Percentiles rank a stretch among this genome's conserved stretches.
These are phyloP conservation scores for Neolecta irregularis DNA, from an alignment of 1,139 yeast species.

Conservation along the genomic window DNA sequence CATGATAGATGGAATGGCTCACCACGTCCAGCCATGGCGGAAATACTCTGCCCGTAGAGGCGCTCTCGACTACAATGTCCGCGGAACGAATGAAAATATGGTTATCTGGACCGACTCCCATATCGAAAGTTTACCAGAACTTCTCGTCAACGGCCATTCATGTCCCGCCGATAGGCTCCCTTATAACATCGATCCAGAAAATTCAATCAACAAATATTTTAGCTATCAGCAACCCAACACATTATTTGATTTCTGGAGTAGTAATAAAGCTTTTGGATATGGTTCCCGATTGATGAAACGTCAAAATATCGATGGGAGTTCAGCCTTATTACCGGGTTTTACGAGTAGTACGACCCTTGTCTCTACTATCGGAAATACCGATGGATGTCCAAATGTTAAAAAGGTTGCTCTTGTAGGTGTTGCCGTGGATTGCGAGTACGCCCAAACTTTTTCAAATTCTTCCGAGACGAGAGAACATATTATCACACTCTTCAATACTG, in stretches of 20 bases:
- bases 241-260: background rate
- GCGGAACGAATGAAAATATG: slow-evolving; percentile 6
- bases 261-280: background rate
- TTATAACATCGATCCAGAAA: slow-evolving; percentile 1
- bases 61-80: slow-evolving; percentile 3
- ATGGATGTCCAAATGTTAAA: slow-evolving; percentile 25
- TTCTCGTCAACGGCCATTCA: slow-evolving; percentile 1
- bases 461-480: slow-evolving; percentile 23
- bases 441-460: slow-evolving; percentile 21
- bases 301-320: slow-evolving; percentile 8
- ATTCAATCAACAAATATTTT: background rate
- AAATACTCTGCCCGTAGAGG: slow-evolving; percentile 4
- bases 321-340: no score
- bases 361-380: slow-evolving; percentile 22
- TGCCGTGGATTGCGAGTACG: slow-evolving; percentile 27
- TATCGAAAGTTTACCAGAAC: slow-evolving; percentile 5
- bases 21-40: slow-evolving; percentile 9
- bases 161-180: slow-evolving; percentile 4
- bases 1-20: slow-evolving; percentile 7
- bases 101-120: slow-evolving; percentile 13
- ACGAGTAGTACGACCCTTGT: slow-evolving; percentile 20
- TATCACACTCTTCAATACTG: slow-evolving; percentile 24
- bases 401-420: slow-evolving; percentile 26
- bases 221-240: background rate
- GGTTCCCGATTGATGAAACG: slow-evolving; percentile 1